phyloP scores from a whole-genome alignment of 139 green algal genomes.

The Diplosphaera chodatii region DNA sequence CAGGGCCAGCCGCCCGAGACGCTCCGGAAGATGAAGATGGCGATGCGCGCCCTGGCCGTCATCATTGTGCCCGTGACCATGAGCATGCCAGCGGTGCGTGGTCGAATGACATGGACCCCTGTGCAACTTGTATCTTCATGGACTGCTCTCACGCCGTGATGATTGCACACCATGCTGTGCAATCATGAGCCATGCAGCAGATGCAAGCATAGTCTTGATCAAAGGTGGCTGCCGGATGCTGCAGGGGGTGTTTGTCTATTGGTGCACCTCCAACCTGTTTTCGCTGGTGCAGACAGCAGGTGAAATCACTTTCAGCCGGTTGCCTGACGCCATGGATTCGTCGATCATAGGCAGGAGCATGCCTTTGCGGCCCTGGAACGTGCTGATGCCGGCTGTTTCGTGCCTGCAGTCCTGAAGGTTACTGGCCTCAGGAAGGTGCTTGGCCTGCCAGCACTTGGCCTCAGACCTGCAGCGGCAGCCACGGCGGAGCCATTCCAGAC shows the following conservation, averaged over 20 bases:
- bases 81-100: constrained; percentile 40
- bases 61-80: constrained; percentile 60
- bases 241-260: constrained; percentile 56
- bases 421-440: background rate
- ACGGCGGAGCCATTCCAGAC: background rate
- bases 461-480: background rate
- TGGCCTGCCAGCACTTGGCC: background rate
- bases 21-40: constrained; percentile 53
- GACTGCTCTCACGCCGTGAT: too few species aligned
- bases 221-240: too few species aligned
- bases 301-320: background rate
- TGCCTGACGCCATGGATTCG: too few species aligned
- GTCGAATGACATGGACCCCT: too few species aligned
- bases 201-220: too few species aligned
- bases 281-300: constrained; percentile 28
- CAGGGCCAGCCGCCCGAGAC: constrained; percentile 28
- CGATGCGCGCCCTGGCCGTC: constrained; percentile 51
- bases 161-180: too few species aligned
- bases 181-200: too few species aligned
- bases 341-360: too few species aligned
- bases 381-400: too few species aligned
- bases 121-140: too few species aligned
- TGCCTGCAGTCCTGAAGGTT: background rate
- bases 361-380: too few species aligned
- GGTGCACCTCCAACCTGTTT: constrained; percentile 45